Conservation (phyloP, 2,329 filamentous ascomycete genomes). For the Sclerotinia nivalis region DNA sequence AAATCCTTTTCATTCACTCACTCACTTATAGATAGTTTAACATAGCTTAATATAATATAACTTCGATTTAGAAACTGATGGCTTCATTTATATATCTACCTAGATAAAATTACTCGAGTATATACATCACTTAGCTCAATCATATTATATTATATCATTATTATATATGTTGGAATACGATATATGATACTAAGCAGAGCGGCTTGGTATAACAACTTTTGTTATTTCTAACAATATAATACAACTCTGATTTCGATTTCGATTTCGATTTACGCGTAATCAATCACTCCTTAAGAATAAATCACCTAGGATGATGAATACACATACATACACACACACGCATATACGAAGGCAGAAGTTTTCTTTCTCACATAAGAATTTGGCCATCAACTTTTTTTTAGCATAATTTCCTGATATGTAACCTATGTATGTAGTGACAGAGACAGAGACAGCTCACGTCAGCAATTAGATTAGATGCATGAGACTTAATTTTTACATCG, state of each 20-base stretch:
- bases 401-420: neutral
- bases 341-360: neutral
- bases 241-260: neutral
- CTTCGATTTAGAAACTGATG: too few species aligned
- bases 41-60: too few species aligned
- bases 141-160: too few species aligned
- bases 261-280: too few species aligned
- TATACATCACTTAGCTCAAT: too few species aligned
- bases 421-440: neutral
- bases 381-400: neutral
- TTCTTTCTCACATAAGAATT: neutral
- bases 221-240: too few species aligned
- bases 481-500: neutral
- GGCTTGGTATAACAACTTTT: too few species aligned
- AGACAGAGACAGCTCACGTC: neutral
- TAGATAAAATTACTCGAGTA: too few species aligned
- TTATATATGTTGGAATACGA: too few species aligned
- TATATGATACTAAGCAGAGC: too few species aligned
- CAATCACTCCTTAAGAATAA: too few species aligned
- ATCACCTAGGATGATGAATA: neutral
- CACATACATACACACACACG: neutral
- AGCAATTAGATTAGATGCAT: constrained; percentile 2
- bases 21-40: neutral
- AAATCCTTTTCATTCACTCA: neutral
- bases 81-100: too few species aligned